Evolutionary conservation across 176 grass and related monocot species (phyloP), one percentile per base, ranked within the genome.

Genomic region (Metroxylon sagu): DNA sequence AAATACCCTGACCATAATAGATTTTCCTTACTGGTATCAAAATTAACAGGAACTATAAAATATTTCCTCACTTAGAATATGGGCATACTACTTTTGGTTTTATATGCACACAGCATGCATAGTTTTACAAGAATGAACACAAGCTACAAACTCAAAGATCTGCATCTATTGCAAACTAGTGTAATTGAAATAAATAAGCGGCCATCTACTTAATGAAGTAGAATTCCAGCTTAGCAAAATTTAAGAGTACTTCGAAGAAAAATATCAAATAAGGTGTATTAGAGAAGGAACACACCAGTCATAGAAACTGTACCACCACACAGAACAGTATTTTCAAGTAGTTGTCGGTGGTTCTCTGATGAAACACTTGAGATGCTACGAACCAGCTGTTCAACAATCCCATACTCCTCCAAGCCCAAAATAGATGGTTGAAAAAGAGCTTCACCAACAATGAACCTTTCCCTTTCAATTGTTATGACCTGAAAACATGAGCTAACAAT

Each of bases 361-460:
- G 93, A 80, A 30, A 98, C 87, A 18, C 83, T 92, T 60, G 87
- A 92, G 56, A 92, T 78, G 31, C 84, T 77, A 19, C 73, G 81
- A 70, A 98, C 68, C 59, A 98, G 57, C 77, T 92, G 87, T 30
- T 92, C 87, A 59, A 98, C 93, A 50, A 92, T 83, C 19, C 88
- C 84, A 83, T 88, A 98, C 82, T 98, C 84, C 79, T 98, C 87
- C 19, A 98, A 71, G 1, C 93, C 84, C 69, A 98, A 83, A 61
- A 89, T 88, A 19, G 56, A 71, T 76, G 93, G 87, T 80, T 92
- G 81, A 76, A 98, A 98, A 54, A 98, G 79, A 76, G 93, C 93
- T 85, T 98, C 93, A 25, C 93, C 93, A 71, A 85, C 84, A 80
- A 92, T 64, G 66, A 85, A 83, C 7, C 81, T 54, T 71, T 98